Conservation (phyloP, 2,329 filamentous ascomycete species). For the Ceratocystis harringtonii region DNA sequence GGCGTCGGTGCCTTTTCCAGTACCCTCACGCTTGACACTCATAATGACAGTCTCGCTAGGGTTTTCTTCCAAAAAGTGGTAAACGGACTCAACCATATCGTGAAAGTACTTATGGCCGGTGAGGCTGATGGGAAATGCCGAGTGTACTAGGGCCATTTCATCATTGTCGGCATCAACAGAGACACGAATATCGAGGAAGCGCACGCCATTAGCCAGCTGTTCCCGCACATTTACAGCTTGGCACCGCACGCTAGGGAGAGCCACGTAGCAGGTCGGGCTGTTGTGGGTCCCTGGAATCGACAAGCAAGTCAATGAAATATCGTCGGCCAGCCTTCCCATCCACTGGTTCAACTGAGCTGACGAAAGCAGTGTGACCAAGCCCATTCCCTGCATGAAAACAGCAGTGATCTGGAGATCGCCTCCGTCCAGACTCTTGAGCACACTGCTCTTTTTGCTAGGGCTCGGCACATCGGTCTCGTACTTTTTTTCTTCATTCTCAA, state of each 20-base stretch:
- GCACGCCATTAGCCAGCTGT: conserved; percentile 79
- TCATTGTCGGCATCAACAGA: conserved; percentile 39
- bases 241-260: conserved; percentile 83
- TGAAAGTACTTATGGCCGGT: conserved; percentile 67
- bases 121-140: conserved; percentile 74
- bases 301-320: conserved; percentile 60
- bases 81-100: conserved; percentile 54
- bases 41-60: conserved; percentile 72
- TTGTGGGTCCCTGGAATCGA: conserved; percentile 96
- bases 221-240: conserved; percentile 63
- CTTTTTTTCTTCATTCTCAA: conserved; percentile 39
- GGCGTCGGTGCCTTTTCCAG: conserved; percentile 62
- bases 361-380: conserved; percentile 49
- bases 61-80: conserved; percentile 61
- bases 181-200: conserved; percentile 86
- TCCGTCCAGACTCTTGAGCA: conserved; percentile 41
- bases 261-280: conserved; percentile 68
- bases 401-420: conserved; percentile 46
- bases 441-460: conserved; percentile 40
- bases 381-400: conserved; percentile 41
- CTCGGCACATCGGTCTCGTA: conserved; percentile 64
- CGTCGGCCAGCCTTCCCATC: conserved; percentile 65
- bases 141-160: conserved; percentile 70
- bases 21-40: conserved; percentile 81
- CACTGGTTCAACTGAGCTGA: conserved; percentile 55